Percentiles rank a stretch among this genome's conserved stretches.
phyloP scores from a whole-genome alignment of 2,329 filamentous ascomycete species.

The Fusarium verticillioides region DNA sequence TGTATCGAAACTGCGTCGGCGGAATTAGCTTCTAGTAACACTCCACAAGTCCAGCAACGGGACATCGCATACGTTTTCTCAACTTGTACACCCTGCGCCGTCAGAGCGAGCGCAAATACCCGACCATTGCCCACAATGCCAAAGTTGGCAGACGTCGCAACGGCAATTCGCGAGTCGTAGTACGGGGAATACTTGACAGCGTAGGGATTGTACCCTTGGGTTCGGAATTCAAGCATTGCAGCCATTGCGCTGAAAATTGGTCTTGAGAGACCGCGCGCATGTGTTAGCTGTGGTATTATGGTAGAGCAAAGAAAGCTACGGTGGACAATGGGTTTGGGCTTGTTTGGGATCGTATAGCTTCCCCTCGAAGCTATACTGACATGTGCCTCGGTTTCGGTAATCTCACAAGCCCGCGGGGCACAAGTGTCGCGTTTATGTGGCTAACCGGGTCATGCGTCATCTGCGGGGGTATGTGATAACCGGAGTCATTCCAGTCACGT shows the following conservation, averaged over 20 bases:
- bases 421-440: conserved; percentile 17
- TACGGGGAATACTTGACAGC: conserved; percentile 98
- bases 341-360: no score
- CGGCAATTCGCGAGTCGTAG: conserved; percentile 93
- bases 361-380: conserved; percentile 34
- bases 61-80: conserved; percentile 77
- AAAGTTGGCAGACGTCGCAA: conserved; percentile 92
- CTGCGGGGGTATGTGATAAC: conserved; percentile 24
- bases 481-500: conserved; percentile 40
- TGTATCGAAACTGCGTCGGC: conserved; percentile 80
- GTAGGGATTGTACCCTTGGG: conserved; percentile 94
- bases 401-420: conserved; percentile 40
- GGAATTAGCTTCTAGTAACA: neutral
- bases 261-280: conserved; percentile 34
- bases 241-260: conserved; percentile 49
- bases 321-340: conserved; percentile 6
- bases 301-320: conserved; percentile 10
- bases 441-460: conserved; percentile 33
- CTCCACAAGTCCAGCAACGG: neutral
- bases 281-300: conserved; percentile 23
- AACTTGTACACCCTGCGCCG: conserved; percentile 82
- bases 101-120: conserved; percentile 85
- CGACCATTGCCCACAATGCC: conserved; percentile 96
- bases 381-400: conserved; percentile 55
- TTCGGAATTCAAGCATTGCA: conserved; percentile 93